phyloP scores from a whole-genome alignment of 768 basidiomycete genomes.

The Leccinum boreale region DNA sequence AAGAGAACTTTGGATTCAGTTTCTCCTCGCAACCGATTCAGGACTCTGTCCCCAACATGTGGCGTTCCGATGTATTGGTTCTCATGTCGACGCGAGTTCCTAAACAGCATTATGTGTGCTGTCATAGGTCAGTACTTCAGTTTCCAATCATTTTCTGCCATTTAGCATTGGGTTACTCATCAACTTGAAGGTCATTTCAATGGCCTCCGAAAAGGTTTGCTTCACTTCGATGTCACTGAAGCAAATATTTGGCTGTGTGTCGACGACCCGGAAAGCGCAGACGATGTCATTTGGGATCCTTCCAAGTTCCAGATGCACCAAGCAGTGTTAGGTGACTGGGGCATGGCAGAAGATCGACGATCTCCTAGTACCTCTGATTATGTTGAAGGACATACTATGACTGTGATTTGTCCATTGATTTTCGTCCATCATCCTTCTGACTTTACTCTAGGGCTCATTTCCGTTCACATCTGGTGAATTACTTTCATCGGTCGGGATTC shows the following conservation, averaged over 20 bases:
- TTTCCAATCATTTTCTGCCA: background rate
- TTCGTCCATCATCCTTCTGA: too few relatives aligned
- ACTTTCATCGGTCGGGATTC: background rate
- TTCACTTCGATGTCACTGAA: background rate
- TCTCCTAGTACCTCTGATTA: background rate
- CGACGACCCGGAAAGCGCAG: background rate
- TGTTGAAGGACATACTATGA: background rate
- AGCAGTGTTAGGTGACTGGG: background rate
- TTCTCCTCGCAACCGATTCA: background rate
- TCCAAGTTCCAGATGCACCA: background rate
- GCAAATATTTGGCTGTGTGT: background rate
- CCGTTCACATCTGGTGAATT: background rate
- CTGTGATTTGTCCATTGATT: background rate
- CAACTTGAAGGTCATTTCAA: background rate
- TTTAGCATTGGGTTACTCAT: background rate
- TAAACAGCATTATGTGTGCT: background rate
- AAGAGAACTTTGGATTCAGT: too few relatives aligned
- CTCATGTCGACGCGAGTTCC: background rate
- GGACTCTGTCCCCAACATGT: background rate
- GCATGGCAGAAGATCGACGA: background rate
- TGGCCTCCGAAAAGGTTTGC: background rate
- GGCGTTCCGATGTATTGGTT: background rate
- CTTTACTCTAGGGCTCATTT: background rate
- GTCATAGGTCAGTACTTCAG: background rate
- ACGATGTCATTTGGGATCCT: background rate